Conservation (phyloP, 306 rosid genomes). For the peach (Prunus persica) region Prunus_persica_NCBIv2 NC_034009.1:31319501-31320000, state of each 20-base stretch:
- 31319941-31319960: neutral
- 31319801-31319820: neutral
- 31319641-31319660: neutral
- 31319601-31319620: too few species aligned
- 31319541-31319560: too few species aligned
- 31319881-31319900: neutral
- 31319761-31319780: neutral
- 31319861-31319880: neutral
- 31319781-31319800: neutral
- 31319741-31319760: neutral
- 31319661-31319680: neutral
- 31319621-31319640: too few species aligned
- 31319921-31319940: neutral
- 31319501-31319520: too few species aligned
- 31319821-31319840: neutral
- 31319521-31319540: too few species aligned
- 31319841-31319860: neutral
- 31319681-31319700: neutral
- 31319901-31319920: neutral
- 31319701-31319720: neutral
- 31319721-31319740: constrained; percentile 1
- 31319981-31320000: neutral
- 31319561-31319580: too few species aligned
- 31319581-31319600: too few species aligned
- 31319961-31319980: neutral